Conservation (phyloP, 1,284 basidiomycete genomes). For the Pseudozyma tsukubaensis region DNA sequence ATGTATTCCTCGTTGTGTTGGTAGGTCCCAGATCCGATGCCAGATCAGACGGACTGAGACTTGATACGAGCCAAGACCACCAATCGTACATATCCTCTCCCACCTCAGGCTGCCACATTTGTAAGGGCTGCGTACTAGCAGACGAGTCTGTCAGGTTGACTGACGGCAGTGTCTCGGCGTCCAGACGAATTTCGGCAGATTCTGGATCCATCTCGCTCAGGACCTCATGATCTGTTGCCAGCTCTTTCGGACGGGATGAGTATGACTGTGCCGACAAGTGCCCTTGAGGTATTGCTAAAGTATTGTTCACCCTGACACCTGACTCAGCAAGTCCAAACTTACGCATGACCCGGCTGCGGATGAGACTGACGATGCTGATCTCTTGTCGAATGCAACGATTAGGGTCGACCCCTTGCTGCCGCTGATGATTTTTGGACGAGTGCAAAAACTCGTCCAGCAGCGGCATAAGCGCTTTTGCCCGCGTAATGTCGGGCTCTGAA, state of each 20-base stretch:
- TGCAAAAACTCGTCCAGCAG: constrained; percentile 25
- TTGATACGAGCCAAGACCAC: constrained; percentile 35
- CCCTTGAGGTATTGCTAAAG: neutral
- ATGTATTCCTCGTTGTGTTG: neutral
- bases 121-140: constrained; percentile 1
- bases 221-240: no score
- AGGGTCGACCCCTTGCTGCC: constrained; percentile 22
- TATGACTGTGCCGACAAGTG: no score
- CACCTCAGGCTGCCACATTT: constrained; percentile 11
- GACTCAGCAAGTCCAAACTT: constrained; percentile 5
- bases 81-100: constrained; percentile 33
- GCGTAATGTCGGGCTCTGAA: constrained; percentile 11
- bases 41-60: constrained; percentile 17
- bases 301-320: neutral
- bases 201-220: no score
- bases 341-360: constrained; percentile 18
- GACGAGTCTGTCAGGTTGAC: neutral
- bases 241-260: no score
- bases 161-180: neutral
- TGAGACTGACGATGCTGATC: constrained; percentile 31
- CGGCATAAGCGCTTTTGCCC: neutral
- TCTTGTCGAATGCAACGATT: constrained; percentile 31
- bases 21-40: neutral
- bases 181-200: no score
- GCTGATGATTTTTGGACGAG: constrained; percentile 14